Base-by-base conservation (phyloP, 192 early-diverging fungal species). In the Backusella westeae region DNA sequence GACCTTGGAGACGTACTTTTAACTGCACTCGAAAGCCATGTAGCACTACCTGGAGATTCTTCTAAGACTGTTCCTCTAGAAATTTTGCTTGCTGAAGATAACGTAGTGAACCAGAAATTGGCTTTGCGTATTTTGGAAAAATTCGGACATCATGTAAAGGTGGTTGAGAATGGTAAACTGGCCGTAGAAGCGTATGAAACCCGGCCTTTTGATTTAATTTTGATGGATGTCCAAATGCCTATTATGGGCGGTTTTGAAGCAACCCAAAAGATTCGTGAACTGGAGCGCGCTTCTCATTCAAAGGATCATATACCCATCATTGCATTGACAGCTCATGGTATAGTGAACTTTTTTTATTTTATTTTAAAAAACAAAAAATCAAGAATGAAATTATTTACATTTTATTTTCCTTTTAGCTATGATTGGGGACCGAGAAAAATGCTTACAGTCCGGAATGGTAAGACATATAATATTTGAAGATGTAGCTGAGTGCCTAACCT, bases 181-280 rank as follows among this genome's bases (percentile, higher is more conserved):
- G 94, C 94, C 0, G 92, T 95, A 1, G 92, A 95, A 77, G 87
- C 83, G 4, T 91, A 91, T 35, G 80, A 86, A 46, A 26, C 78
- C 71, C 76, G 89, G 77, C 83, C 83, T 75, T 88, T 89, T 85
- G 81, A 88, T 71, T 38, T 90, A 73, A 93, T 96, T 56, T 77
- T 96, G 46, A 96, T 96, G 94, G 94, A 95, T 75, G 91, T 94
- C 29, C 92, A 94, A 86, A 94, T 96, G 94, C 94, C 94, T 3
- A 90, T 94, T 39, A 94, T 96, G 93, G 93, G 92, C 59, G 94
- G 94, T 34, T 94, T 94, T 71, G 93, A 96, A 83, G 92, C 93
- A 12, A 94, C 94, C 4, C 88, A 91, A 69, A 84, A 86, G 67
- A 96, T 96, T 77, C 90, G 93, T 52, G 80, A 89, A 56, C 87